Percentiles rank a stretch among this genome's conserved stretches.
phyloP scores from a whole-genome alignment of 164 flowering plant species.

The Piper longum region DNA sequence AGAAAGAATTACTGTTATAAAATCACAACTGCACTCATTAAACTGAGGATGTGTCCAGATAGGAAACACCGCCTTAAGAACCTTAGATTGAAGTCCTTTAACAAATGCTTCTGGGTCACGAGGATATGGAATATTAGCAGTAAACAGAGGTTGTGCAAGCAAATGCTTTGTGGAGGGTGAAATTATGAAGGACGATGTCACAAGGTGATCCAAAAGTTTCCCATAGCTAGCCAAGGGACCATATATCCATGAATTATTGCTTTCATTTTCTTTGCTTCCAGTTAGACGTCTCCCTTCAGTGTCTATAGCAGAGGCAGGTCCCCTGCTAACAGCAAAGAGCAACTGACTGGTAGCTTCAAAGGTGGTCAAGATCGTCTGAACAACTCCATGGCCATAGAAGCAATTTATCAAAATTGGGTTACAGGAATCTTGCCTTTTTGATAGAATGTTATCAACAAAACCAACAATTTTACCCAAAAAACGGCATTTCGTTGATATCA shows the following conservation, averaged over 20 bases:
- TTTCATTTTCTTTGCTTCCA: slow-evolving; percentile 38
- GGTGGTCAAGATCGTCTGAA: slow-evolving; percentile 77
- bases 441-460: slow-evolving; percentile 61
- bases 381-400: slow-evolving; percentile 84
- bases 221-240: slow-evolving; percentile 62
- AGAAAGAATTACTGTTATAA: slow-evolving; percentile 49
- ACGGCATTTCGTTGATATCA: slow-evolving; percentile 69
- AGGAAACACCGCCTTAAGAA: slow-evolving; percentile 77
- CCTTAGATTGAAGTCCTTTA: slow-evolving; percentile 75
- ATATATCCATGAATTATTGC: slow-evolving; percentile 36
- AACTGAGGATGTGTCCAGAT: slow-evolving; percentile 85
- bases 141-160: slow-evolving; percentile 73
- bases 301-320: slow-evolving; percentile 37
- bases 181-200: slow-evolving; percentile 75
- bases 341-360: slow-evolving; percentile 94
- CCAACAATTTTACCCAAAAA: slow-evolving; percentile 88
- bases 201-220: slow-evolving; percentile 63
- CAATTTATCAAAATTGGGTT: slow-evolving; percentile 62
- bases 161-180: slow-evolving; percentile 83
- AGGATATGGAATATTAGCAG: slow-evolving; percentile 79
- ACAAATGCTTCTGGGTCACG: slow-evolving; percentile 81
- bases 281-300: slow-evolving; percentile 33
- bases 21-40: slow-evolving; percentile 46
- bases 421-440: slow-evolving; percentile 59
- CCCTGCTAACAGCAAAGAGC: slow-evolving; percentile 75